phyloP scores from a whole-genome alignment of 345 rosid genomes.

The Triadica sebifera region DNA sequence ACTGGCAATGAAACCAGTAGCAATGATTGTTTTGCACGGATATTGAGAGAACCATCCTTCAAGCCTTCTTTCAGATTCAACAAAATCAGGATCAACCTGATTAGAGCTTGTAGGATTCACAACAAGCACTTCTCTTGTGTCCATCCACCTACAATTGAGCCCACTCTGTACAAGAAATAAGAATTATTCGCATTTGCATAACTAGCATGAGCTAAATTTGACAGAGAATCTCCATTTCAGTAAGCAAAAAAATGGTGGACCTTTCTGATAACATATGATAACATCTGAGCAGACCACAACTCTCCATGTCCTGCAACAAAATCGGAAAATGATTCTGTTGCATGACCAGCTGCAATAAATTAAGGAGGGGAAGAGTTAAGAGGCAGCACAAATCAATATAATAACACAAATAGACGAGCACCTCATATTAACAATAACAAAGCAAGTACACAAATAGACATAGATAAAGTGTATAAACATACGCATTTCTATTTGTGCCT shows the following conservation, averaged over 20 bases:
- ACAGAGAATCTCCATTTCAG: background rate
- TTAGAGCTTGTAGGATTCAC: constrained; percentile 85
- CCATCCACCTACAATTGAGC: constrained; percentile 89
- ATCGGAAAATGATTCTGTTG: constrained; percentile 90
- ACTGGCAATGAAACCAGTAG: constrained; percentile 98
- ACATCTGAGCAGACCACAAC: constrained; percentile 94
- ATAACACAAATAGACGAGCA: background rate
- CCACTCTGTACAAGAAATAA: constrained; percentile 51
- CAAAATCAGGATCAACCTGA: constrained; percentile 95
- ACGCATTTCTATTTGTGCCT: background rate
- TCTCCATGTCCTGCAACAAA: constrained; percentile 98
- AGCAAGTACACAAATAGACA: background rate
- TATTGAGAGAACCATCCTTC: constrained; percentile 73
- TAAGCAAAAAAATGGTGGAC: constrained; percentile 30
- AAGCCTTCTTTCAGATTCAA: constrained; percentile 67
- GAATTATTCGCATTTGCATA: background rate
- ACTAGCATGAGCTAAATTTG: background rate
- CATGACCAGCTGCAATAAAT: constrained; percentile 79
- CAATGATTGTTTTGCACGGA: constrained; percentile 66
- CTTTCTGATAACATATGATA: constrained; percentile 78
- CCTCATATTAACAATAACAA: background rate
- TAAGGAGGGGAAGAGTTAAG: background rate
- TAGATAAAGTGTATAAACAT: background rate
- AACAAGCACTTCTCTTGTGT: constrained; percentile 90
- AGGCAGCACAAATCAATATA: background rate